These are phyloP conservation scores for Colletotrichum viniferum DNA, from an alignment of 2,329 filamentous ascomycete species.

Conservation along the genomic window DNA sequence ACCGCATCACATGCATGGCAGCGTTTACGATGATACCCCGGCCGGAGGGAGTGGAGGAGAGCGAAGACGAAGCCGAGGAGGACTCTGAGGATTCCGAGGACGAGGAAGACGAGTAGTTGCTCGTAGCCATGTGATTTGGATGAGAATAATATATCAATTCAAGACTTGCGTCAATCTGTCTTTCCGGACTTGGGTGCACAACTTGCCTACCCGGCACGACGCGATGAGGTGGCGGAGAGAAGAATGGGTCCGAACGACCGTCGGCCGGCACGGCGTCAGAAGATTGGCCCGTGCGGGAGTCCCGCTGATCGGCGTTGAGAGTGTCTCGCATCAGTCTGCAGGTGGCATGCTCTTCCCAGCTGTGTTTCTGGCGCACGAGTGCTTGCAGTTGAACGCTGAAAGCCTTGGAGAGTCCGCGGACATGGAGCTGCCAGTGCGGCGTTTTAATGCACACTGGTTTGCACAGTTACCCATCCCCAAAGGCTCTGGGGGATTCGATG, in stretches of 20 bases:
- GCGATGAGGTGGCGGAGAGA: neutral
- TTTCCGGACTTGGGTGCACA: neutral
- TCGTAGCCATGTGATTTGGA: neutral
- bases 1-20: constrained; percentile 86
- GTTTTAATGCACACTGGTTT: neutral
- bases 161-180: neutral
- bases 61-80: constrained; percentile 54
- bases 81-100: constrained; percentile 41
- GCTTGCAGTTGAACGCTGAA: neutral
- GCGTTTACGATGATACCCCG: constrained; percentile 83
- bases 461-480: neutral
- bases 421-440: neutral
- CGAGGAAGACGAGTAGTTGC: constrained; percentile 38
- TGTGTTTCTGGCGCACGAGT: neutral
- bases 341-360: constrained; percentile 5
- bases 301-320: constrained; percentile 7
- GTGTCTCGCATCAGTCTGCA: constrained; percentile 14
- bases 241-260: neutral
- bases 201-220: neutral
- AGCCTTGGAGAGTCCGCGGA: neutral
- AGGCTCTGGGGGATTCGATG: neutral
- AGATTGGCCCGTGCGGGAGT: neutral
- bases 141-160: constrained; percentile 1
- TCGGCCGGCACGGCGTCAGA: neutral
- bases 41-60: constrained; percentile 64